Evolutionary conservation across 176 grass and related monocot genomes (phyloP), one percentile per base, ranked within the genome.

Genomic region (Paspalum vaginatum): DNA sequence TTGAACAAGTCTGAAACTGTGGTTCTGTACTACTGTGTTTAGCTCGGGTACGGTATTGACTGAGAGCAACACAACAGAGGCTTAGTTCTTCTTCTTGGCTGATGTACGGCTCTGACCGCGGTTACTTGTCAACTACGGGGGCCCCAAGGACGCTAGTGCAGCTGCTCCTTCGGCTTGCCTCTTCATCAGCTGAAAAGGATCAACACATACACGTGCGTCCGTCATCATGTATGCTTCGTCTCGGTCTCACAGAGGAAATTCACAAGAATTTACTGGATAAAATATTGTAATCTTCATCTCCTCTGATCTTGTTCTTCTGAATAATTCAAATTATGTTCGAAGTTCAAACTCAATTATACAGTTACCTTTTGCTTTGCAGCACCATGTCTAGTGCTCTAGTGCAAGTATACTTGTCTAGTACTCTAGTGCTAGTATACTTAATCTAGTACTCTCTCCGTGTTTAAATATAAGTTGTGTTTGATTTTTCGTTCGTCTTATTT

Each of bases 61-160:
- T 37, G 32, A 39, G 48, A 48, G 5, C 15, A 56, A 55, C 5
- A 11, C 48, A 51, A 14, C 17, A 32, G 3, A 20, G 17, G 55
- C 55, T 32, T 32, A 1, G 32, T 32, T 24, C 66, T 43, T 49
- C 13, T 65, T 22, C 65, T 5, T 65, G 18, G 50, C 66, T 88
- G 49, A 71, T 49, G 57, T 12, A 25, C 43, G 45, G 22, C 56
- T 11, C 78, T 79, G 68, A 79, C 76, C 1, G 38, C 4, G 69
- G 50, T 88, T 47, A 21, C 81, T 84, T 74, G 68, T 79, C 60
- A 61, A 78, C 61, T 43, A 53, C 66, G 45, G 83, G 83, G 55
- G 83, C 45, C 57, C 53, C 65, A 85, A 85, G 62, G 44, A 49
- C 51, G 39, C 42, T 59, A 66, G 2, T 69, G 53, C 70, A 75